These are phyloP conservation scores for Pythium plurisporium DNA, from an alignment of 352 stramenopile genomes.

Conservation along the genomic window DNA sequence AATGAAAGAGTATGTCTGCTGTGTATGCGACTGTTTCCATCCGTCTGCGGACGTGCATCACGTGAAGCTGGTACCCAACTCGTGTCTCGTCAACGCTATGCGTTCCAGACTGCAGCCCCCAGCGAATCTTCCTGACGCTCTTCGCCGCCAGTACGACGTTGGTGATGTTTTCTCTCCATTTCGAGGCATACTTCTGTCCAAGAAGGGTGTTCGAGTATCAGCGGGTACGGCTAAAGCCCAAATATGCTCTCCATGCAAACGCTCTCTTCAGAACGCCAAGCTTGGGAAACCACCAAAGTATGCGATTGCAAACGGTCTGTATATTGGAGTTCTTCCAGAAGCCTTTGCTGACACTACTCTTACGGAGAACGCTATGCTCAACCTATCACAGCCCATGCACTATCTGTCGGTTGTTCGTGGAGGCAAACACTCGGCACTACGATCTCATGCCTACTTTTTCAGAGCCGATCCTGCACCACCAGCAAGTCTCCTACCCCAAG, in stretches of 20 bases:
- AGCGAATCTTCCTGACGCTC: not conserved
- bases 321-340: not conserved
- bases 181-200: conserved; percentile 5
- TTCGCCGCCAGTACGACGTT: not conserved
- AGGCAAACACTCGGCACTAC: conserved; percentile 9
- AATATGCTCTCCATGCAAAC: not conserved
- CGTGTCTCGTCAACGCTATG: too few species aligned
- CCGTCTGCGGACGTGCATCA: not conserved
- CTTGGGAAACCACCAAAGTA: conserved; percentile 4
- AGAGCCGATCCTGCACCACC: conserved; percentile 9
- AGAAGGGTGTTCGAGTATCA: not conserved
- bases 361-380: conserved; percentile 21
- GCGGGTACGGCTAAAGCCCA: not conserved
- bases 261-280: not conserved
- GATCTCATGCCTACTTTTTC: conserved; percentile 24
- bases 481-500: not conserved
- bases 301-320: conserved; percentile 8
- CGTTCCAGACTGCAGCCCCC: not conserved
- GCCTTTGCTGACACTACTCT: conserved; percentile 2
- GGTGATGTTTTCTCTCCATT: not conserved
- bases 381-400: conserved; percentile 21
- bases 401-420: conserved; percentile 19
- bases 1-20: conserved; percentile 6
- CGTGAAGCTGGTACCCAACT: not conserved
- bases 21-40: conserved; percentile 7